Percentiles rank a stretch among this genome's conserved stretches.
phyloP scores from a whole-genome alignment of 352 stramenopile species.

The Pythium utonaiense region DNA sequence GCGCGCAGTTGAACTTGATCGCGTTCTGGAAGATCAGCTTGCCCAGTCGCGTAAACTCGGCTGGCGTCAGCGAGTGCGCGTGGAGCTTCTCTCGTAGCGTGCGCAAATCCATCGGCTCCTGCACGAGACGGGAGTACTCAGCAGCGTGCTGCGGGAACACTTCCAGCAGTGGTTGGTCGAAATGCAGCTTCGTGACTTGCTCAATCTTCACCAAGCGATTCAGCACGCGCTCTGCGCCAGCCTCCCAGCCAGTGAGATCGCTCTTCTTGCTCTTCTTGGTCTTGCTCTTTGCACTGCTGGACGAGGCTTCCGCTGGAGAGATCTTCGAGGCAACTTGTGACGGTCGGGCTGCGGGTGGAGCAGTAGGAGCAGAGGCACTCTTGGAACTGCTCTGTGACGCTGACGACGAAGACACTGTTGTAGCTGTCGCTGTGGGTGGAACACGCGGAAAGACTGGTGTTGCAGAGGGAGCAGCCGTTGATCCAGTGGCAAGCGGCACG shows the following conservation, averaged over 20 bases:
- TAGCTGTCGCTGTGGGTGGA: not conserved
- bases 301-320: slow-evolving; percentile 24
- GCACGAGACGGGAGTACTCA: slow-evolving; percentile 65
- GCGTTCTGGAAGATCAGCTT: slow-evolving; percentile 80
- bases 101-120: slow-evolving; percentile 77
- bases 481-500: not conserved
- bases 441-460: not conserved
- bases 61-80: slow-evolving; percentile 37
- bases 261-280: slow-evolving; percentile 77
- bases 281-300: slow-evolving; percentile 32
- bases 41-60: slow-evolving; percentile 70
- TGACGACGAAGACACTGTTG: not conserved
- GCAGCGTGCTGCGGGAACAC: slow-evolving; percentile 67
- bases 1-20: slow-evolving; percentile 76
- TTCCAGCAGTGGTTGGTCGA: slow-evolving; percentile 69
- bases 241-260: slow-evolving; percentile 72
- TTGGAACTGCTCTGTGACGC: not conserved
- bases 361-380: not conserved
- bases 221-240: slow-evolving; percentile 58
- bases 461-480: not conserved
- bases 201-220: slow-evolving; percentile 77
- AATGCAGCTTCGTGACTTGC: slow-evolving; percentile 75
- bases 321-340: slow-evolving; percentile 31
- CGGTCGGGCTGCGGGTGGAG: not conserved
- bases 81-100: slow-evolving; percentile 68